Base-by-base conservation (phyloP, 2,329 filamentous ascomycete genomes). In the Colletotrichum chlorophyti region DNA sequence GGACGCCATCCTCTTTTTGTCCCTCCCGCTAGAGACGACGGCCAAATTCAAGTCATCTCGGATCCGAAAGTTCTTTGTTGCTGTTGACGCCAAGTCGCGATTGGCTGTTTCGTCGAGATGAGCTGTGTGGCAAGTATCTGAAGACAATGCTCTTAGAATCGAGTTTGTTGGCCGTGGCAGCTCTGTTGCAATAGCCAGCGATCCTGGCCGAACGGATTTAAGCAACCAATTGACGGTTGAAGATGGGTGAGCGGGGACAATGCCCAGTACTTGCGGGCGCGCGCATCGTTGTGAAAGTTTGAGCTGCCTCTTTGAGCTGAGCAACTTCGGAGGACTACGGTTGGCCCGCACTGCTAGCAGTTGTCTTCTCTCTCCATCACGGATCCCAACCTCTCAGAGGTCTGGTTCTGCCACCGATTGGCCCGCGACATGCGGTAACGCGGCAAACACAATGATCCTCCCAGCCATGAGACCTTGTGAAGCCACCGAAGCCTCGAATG, bases 341-440 rank as follows among this genome's bases (percentile, higher is more conserved):
- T n/a, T n/a, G n/a, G n/a, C n/a, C n/a, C n/a, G n/a, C n/a, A n/a
- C n/a, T n/a, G n/a, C n/a, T n/a, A n/a, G n/a, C n/a, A n/a, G 53
- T 26, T 5, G 11, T 35, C 43, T 26, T 27, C 23, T 34, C 31
- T 19, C 21, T 17, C n/a, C 15, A n/a, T n/a, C n/a, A n/a, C n/a
- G n/a, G n/a, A n/a, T 23, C 8, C 17, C 47, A 52, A 17, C 24
- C 40, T 59, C 43, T 37, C 51, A 43, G 35, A 19, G 26, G 29
- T 32, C 31, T 32, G 37, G 55, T 26, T 32, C 37, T 31, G 31
- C 45, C 23, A 38, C 43, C 49, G 51, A 55, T 59, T 59, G 51
- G 55, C 37, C 26, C 45, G 6, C 24, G 37, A 45, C n/a, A 38
- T 43, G 51, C 43, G 51, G 26, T 40, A 38, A 59, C 19, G 42